Percentiles rank a stretch among this genome's conserved stretches.
Evolutionary conservation across 2,329 filamentous ascomycete genomes (phyloP).

Genomic region (Pseudocercospora cruenta): DNA sequence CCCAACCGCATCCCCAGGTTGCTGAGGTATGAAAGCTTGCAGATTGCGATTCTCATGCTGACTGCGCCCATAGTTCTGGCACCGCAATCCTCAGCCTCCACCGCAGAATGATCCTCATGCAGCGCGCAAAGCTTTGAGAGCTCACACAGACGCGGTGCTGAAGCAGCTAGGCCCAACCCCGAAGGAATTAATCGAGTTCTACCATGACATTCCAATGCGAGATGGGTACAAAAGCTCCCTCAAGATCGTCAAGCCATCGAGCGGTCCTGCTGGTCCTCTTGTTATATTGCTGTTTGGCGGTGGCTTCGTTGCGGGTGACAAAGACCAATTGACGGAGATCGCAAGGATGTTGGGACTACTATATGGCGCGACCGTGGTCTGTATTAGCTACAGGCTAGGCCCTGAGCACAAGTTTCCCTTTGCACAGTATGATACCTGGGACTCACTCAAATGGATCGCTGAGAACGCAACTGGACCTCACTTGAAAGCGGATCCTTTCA

Average conservation of each 20-base stretch:
- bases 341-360: constrained; percentile 32
- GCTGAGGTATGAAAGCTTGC: constrained; percentile 13
- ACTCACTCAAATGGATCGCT: constrained; percentile 50
- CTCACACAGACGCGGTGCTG: constrained; percentile 12
- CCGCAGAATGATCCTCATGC: constrained; percentile 13
- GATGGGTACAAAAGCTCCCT: constrained; percentile 41
- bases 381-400: constrained; percentile 51
- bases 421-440: constrained; percentile 50
- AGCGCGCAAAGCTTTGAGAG: constrained; percentile 14
- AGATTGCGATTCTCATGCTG: background rate
- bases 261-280: constrained; percentile 26
- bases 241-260: constrained; percentile 39
- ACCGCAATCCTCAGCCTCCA: constrained; percentile 17
- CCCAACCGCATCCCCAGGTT: constrained; percentile 24
- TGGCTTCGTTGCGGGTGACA: constrained; percentile 34
- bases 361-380: constrained; percentile 48
- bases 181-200: constrained; percentile 39
- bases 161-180: constrained; percentile 26
- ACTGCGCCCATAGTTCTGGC: constrained; percentile 20
- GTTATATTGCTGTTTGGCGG: constrained; percentile 36
- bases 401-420: constrained; percentile 54
- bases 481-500: constrained; percentile 46
- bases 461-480: constrained; percentile 41
- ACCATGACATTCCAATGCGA: constrained; percentile 40
- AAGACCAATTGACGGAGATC: constrained; percentile 32